These are phyloP conservation scores for Porodaedalea pini DNA, from an alignment of 1,284 basidiomycete species.

Conservation along the genomic window DNA sequence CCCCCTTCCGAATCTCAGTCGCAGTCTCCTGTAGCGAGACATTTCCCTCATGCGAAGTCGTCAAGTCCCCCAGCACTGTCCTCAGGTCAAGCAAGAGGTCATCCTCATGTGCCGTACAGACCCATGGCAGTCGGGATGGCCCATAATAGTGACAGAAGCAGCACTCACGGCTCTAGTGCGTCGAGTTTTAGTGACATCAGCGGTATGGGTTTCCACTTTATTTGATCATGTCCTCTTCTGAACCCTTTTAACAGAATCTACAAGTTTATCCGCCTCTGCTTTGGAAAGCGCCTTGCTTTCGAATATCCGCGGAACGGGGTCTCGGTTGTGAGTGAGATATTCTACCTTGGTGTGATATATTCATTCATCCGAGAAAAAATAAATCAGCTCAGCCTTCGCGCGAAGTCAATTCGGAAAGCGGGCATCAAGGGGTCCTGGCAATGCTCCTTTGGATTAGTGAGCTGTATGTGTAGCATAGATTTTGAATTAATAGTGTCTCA, in stretches of 20 bases:
- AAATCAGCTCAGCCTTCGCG: conserved; percentile 41
- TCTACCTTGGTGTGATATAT: background rate
- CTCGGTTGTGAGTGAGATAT: conserved; percentile 47
- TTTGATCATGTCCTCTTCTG: background rate
- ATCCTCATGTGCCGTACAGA: conserved; percentile 43
- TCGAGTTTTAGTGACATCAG: conserved; percentile 83
- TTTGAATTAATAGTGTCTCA: background rate
- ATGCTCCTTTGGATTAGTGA: conserved; percentile 8
- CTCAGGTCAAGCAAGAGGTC: conserved; percentile 46
- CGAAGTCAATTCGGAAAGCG: conserved; percentile 40
- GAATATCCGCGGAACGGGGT: conserved; percentile 51
- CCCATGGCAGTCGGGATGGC: conserved; percentile 36
- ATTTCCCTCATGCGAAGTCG: conserved; percentile 52
- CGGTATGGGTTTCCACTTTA: conserved; percentile 43
- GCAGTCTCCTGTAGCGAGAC: conserved; percentile 48
- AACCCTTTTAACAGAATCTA: conserved; percentile 42
- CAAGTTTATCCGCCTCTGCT: conserved; percentile 65
- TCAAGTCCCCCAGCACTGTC: conserved; percentile 58
- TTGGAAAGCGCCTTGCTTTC: conserved; percentile 73
- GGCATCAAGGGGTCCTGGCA: conserved; percentile 26
- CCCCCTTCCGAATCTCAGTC: conserved; percentile 50
- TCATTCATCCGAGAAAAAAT: background rate
- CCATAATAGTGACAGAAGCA: conserved; percentile 51
- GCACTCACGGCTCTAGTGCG: conserved; percentile 62
- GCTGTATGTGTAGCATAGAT: background rate